Percentiles rank a stretch among this genome's conserved stretches.
Conservation (phyloP, 2,329 filamentous ascomycete genomes). For the Aureobasidium sp. region DNA sequence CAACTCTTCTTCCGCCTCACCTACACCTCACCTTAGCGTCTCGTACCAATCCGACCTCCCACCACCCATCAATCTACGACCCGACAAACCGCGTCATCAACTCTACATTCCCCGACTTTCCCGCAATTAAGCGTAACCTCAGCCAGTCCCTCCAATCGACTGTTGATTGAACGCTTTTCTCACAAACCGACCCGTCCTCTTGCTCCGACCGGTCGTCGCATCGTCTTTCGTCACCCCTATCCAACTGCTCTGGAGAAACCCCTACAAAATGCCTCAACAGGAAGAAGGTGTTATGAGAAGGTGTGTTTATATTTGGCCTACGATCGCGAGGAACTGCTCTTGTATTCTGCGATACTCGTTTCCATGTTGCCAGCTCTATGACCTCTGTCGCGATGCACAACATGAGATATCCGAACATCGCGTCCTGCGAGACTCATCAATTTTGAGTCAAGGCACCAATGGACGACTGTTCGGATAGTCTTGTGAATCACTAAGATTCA, state of each 20-base stretch:
- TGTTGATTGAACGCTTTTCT: background rate
- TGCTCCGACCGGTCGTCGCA: background rate
- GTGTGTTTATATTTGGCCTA: conserved; percentile 22
- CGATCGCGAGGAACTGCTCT: background rate
- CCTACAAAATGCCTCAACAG: conserved; percentile 29
- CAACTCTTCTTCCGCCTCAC: background rate
- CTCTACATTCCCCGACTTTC: conserved; percentile 8
- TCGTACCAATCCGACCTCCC: background rate
- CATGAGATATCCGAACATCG: background rate
- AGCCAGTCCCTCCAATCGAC: background rate
- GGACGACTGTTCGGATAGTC: background rate
- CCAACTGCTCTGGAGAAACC: background rate
- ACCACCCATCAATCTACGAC: background rate
- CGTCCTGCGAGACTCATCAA: background rate
- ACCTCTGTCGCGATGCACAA: background rate
- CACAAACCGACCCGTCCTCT: background rate
- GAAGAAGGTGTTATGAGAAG: conserved; percentile 34
- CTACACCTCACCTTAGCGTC: background rate
- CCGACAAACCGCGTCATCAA: conserved; percentile 4
- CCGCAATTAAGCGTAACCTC: background rate
- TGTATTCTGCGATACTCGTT: background rate
- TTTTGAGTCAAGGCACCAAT: background rate
- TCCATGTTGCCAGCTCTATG: background rate
- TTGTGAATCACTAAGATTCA: background rate
- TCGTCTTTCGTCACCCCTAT: background rate